These are phyloP conservation scores for Vitis cinerea DNA, from an alignment of 164 flowering plant genomes.

Conservation along the genomic window DNA sequence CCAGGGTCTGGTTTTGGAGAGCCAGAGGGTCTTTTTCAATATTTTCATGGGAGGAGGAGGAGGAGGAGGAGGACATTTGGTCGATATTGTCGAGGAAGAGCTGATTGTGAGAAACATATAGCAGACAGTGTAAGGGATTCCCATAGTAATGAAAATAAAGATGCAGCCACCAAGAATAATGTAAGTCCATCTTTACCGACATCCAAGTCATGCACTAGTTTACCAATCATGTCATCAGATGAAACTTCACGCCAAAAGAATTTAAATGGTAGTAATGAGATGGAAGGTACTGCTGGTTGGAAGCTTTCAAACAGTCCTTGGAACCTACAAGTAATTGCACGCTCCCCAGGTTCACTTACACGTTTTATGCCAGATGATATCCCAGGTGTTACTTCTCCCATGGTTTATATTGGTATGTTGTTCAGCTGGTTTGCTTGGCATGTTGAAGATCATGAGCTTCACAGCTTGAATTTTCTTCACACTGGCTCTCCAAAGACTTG, in stretches of 20 bases:
- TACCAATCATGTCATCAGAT: slow-evolving; percentile 19
- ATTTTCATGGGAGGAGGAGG: slow-evolving; percentile 49
- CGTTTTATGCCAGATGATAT: slow-evolving; percentile 98
- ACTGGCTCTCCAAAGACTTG: slow-evolving; percentile 93
- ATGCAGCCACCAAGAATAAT: slow-evolving; percentile 15
- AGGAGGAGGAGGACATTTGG: slow-evolving; percentile 33
- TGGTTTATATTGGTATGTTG: slow-evolving; percentile 97
- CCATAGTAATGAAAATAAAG: slow-evolving; percentile 8
- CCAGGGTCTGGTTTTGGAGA: slow-evolving; percentile 95
- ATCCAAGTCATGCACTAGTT: slow-evolving; percentile 12
- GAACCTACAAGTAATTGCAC: slow-evolving; percentile 94
- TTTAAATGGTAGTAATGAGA: slow-evolving; percentile 27
- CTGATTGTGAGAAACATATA: slow-evolving; percentile 26
- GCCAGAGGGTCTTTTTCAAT: slow-evolving; percentile 56
- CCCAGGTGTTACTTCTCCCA: slow-evolving; percentile 98
- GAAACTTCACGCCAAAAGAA: slow-evolving; percentile 26
- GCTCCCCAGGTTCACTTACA: slow-evolving; percentile 93
- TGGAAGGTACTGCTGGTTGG: slow-evolving; percentile 94
- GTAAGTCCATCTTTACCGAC: slow-evolving; percentile 16
- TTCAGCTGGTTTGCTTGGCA: slow-evolving; percentile 99
- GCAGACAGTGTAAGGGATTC: slow-evolving; percentile 15
- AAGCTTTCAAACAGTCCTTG: slow-evolving; percentile 96
- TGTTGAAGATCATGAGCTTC: slow-evolving; percentile 99
- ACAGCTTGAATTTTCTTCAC: slow-evolving; percentile 95
- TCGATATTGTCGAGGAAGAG: slow-evolving; percentile 21